These are phyloP conservation scores for Madurella fahalii DNA, from an alignment of 2,329 filamentous ascomycete genomes.

Conservation along the genomic window DNA sequence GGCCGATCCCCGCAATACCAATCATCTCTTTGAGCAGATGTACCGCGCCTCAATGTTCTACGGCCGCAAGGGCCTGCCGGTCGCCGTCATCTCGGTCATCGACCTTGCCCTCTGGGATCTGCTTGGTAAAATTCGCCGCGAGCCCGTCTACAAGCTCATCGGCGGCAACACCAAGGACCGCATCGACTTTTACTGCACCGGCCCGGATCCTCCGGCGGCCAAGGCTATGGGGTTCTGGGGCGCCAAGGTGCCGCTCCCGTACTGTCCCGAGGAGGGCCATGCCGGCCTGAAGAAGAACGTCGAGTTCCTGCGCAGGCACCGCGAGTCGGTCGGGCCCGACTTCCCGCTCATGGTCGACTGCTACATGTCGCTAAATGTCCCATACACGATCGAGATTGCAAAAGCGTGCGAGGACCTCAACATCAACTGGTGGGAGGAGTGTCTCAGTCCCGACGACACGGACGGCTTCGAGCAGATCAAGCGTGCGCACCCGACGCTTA, in stretches of 20 bases:
- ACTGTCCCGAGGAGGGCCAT: conserved; percentile 81
- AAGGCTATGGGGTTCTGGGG: conserved; percentile 86
- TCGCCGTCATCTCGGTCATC: conserved; percentile 90
- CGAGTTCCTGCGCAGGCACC: conserved; percentile 80
- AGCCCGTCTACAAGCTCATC: conserved; percentile 92
- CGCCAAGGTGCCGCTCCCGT: conserved; percentile 84
- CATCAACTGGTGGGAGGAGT: conserved; percentile 98
- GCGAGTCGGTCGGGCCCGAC: conserved; percentile 79
- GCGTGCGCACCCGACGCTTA: conserved; percentile 80
- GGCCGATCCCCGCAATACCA: conserved; percentile 84
- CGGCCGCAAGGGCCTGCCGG: conserved; percentile 83
- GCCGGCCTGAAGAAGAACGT: conserved; percentile 83
- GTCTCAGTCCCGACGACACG: conserved; percentile 83
- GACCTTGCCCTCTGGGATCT: conserved; percentile 92
- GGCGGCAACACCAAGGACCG: conserved; percentile 82
- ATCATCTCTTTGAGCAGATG: conserved; percentile 93
- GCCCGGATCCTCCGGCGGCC: conserved; percentile 75
- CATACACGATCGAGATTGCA: conserved; percentile 88
- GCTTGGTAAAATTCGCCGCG: conserved; percentile 82
- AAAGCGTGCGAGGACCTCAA: conserved; percentile 77
- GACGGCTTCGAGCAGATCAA: conserved; percentile 90
- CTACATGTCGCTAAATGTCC: conserved; percentile 92
- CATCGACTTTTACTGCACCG: conserved; percentile 91
- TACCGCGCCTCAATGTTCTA: conserved; percentile 96
- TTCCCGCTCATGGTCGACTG: conserved; percentile 95